Evolutionary conservation across 768 basidiomycete species (phyloP).

Genomic region (Tremella yokohamensis): DNA sequence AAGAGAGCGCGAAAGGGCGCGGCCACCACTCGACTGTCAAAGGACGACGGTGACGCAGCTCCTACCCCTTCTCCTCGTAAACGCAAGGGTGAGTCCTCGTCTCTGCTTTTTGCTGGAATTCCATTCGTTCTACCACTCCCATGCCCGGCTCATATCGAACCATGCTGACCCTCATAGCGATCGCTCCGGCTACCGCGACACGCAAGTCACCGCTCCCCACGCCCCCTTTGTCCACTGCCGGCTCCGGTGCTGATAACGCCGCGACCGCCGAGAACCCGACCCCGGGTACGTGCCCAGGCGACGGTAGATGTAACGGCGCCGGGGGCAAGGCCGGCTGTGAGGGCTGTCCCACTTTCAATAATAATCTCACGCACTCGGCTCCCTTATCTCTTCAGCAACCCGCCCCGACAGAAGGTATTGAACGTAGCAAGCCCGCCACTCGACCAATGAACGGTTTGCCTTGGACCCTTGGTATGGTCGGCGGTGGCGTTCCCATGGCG

Average conservation of each 20-base stretch:
- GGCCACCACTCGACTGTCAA: conserved; percentile 1
- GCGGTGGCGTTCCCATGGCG: conserved; percentile 21
- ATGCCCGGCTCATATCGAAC: not conserved
- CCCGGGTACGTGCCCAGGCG: conserved; percentile 83
- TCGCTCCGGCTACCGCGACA: conserved; percentile 13
- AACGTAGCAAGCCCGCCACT: conserved; percentile 22
- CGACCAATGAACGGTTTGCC: conserved; percentile 1
- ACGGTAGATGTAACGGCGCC: conserved; percentile 95
- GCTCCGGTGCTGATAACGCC: conserved; percentile 5
- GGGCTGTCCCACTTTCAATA: conserved; percentile 97
- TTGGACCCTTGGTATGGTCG: too few species aligned
- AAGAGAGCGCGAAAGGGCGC: conserved; percentile 14
- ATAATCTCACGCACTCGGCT: conserved; percentile 57
- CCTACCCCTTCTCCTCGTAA: conserved; percentile 27
- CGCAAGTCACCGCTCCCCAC: conserved; percentile 31
- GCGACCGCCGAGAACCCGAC: conserved; percentile 26
- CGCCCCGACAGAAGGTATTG: conserved; percentile 53
- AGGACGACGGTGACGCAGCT: conserved; percentile 1
- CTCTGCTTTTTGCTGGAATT: not conserved
- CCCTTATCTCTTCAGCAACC: conserved; percentile 42
- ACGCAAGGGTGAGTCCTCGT: conserved; percentile 30
- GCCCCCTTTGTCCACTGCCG: conserved; percentile 24
- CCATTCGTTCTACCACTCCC: not conserved
- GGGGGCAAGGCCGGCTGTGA: conserved; percentile 89
- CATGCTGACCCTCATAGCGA: conserved; percentile 8